Conservation (phyloP, 2,329 filamentous ascomycete species). For the Talaromyces marneffei region DNA sequence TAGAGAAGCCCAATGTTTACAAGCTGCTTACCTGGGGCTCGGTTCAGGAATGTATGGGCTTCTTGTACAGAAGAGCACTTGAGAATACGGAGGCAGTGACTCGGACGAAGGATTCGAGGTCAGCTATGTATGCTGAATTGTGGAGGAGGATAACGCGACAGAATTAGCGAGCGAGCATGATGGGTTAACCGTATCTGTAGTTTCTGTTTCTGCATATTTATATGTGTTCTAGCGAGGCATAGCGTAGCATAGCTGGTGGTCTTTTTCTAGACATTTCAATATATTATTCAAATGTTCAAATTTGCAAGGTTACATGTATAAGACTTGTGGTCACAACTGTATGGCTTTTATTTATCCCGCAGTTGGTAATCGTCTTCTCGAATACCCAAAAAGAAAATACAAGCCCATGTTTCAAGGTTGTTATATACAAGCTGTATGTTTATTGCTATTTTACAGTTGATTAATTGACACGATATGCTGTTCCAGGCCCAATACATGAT, state of each 20-base stretch:
- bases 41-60: conserved; percentile 56
- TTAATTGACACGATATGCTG: no score
- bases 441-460: no score
- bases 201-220: neutral
- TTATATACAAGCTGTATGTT: no score
- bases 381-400: no score
- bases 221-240: conserved; percentile 1
- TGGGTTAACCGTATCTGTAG: neutral
- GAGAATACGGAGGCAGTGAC: conserved; percentile 64
- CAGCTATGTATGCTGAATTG: conserved; percentile 33
- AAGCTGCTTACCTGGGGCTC: conserved; percentile 58
- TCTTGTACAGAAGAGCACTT: conserved; percentile 58
- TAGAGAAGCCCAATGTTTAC: conserved; percentile 46
- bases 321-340: no score
- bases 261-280: neutral
- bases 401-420: no score
- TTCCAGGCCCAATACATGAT: no score
- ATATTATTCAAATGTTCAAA: neutral
- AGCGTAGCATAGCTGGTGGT: neutral
- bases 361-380: no score
- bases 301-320: no score
- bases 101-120: conserved; percentile 44
- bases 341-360: no score
- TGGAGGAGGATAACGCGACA: conserved; percentile 24
- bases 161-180: neutral